phyloP scores from a whole-genome alignment of 768 basidiomycete species.

The Pleurotus tuoliensis region DNA sequence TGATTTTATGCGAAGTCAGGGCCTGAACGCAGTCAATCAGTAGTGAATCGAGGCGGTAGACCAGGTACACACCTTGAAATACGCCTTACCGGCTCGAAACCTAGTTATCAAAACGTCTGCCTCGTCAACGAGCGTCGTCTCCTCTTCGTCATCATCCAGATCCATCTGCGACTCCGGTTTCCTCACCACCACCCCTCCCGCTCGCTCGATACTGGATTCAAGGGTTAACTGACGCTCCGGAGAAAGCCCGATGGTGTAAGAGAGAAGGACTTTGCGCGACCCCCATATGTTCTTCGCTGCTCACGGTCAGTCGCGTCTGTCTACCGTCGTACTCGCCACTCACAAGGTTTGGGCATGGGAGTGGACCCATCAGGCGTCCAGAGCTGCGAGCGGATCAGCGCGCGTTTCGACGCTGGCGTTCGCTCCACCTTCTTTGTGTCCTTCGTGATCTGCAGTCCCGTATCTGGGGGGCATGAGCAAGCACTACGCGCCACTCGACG shows the following conservation, averaged over 20 bases:
- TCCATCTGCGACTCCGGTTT: constrained; percentile 20
- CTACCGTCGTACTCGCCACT: not conserved
- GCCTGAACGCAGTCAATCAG: constrained; percentile 42
- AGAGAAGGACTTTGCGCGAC: constrained; percentile 57
- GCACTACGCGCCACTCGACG: not conserved
- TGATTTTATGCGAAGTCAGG: constrained; percentile 46
- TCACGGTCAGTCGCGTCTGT: constrained; percentile 12
- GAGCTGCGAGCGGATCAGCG: constrained; percentile 15
- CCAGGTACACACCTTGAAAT: constrained; percentile 53
- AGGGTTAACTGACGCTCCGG: constrained; percentile 48
- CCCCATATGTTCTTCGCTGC: constrained; percentile 47
- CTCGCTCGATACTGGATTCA: constrained; percentile 52
- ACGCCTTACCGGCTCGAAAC: constrained; percentile 65
- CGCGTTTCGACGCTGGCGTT: constrained; percentile 19
- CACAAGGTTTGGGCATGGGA: not conserved
- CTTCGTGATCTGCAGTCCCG: constrained; percentile 14
- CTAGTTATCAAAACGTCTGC: constrained; percentile 77
- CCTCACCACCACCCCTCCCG: constrained; percentile 51
- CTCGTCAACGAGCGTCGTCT: constrained; percentile 37
- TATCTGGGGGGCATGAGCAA: not conserved
- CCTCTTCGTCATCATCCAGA: constrained; percentile 26
- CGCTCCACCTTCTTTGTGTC: constrained; percentile 22
- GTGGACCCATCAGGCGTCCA: constrained; percentile 22
- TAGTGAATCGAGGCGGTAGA: not conserved
- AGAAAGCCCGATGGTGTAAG: constrained; percentile 51